Conservation (phyloP, 768 basidiomycete genomes). For the Russula earlei region DNA sequence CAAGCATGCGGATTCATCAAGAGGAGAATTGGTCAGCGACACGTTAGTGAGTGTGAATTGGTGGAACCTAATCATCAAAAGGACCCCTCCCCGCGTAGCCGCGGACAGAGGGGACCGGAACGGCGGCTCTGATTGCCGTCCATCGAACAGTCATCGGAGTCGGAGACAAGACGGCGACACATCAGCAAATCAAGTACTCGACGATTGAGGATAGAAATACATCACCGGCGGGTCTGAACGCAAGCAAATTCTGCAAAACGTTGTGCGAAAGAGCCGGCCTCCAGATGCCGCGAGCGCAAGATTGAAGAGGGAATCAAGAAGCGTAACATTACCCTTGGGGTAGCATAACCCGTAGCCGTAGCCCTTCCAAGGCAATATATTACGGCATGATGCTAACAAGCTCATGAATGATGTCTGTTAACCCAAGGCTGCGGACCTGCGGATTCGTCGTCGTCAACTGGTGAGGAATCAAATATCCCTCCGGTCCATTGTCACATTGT, state of each 20-base stretch:
- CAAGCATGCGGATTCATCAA: constrained; percentile 6
- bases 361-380: neutral
- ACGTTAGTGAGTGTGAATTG: neutral
- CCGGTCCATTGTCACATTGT: neutral
- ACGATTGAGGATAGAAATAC: no score
- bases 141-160: neutral
- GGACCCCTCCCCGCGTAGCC: neutral
- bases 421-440: neutral
- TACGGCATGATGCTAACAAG: neutral
- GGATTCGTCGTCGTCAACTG: neutral
- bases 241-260: neutral
- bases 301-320: neutral
- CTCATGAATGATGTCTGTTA: neutral
- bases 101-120: neutral
- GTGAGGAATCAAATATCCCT: neutral
- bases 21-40: neutral
- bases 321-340: no score
- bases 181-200: neutral
- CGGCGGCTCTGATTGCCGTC: neutral
- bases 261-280: neutral
- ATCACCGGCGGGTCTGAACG: no score
- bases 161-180: neutral
- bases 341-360: no score
- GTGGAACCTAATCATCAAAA: neutral
- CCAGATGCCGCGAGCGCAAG: neutral